These are phyloP conservation scores for Suillus plorans DNA, from an alignment of 768 basidiomycete species.

Conservation along the genomic window DNA sequence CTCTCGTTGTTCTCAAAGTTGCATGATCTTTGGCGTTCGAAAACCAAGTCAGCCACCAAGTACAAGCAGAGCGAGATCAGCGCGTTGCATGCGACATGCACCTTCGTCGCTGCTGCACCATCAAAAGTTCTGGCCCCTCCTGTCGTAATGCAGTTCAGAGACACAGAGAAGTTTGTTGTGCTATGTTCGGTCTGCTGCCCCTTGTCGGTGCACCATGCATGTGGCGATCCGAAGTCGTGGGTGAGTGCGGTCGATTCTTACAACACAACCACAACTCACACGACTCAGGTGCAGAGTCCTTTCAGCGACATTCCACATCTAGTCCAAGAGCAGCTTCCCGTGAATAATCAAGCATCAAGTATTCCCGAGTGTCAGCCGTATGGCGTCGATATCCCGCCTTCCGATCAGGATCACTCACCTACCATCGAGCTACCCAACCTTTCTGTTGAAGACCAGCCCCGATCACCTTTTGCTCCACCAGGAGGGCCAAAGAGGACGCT, in stretches of 20 bases:
- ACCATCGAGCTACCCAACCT: background rate
- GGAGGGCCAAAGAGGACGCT: background rate
- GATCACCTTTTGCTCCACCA: background rate
- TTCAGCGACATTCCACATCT: background rate
- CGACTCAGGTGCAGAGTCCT: background rate
- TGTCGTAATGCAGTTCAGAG: conserved; percentile 22
- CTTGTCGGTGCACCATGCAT: background rate
- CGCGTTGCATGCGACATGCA: conserved; percentile 22
- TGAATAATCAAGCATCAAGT: background rate
- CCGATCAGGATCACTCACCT: background rate
- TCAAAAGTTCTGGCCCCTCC: conserved; percentile 20
- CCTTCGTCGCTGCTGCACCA: conserved; percentile 26
- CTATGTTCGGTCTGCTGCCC: background rate
- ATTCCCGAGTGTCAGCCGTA: background rate
- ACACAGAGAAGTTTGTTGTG: conserved; percentile 11
- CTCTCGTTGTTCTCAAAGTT: background rate
- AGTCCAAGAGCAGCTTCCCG: background rate
- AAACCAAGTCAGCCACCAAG: background rate
- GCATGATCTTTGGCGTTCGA: conserved; percentile 6
- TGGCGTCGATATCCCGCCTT: background rate
- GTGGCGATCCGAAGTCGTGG: background rate
- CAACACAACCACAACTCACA: background rate
- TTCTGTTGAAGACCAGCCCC: background rate
- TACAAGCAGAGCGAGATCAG: conserved; percentile 11
- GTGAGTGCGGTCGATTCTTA: background rate